Conservation (phyloP, 2,329 filamentous ascomycete genomes). For the Claviceps paspali region DNA sequence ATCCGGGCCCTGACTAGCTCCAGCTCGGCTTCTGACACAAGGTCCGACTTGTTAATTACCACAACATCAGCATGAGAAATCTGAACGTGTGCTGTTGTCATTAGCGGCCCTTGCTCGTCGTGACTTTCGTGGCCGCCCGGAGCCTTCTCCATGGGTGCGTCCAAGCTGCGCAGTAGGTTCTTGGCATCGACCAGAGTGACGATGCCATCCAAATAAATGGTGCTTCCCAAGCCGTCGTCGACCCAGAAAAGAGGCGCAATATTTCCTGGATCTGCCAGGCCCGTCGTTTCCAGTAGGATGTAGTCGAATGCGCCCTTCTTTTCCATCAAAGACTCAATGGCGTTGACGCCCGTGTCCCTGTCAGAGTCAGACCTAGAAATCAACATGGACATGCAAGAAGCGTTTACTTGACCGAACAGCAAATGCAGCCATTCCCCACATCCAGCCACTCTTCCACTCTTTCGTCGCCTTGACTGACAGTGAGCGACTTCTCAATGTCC, state of each 20-base stretch:
- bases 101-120: constrained; percentile 45
- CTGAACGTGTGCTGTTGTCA: constrained; percentile 89
- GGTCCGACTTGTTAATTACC: constrained; percentile 83
- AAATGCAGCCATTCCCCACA: constrained; percentile 91
- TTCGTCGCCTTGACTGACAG: constrained; percentile 69
- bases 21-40: constrained; percentile 58
- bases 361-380: neutral
- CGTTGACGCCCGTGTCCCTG: constrained; percentile 81
- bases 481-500: constrained; percentile 92
- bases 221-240: constrained; percentile 86
- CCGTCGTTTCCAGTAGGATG: constrained; percentile 91
- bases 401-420: constrained; percentile 80
- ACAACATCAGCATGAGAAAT: constrained; percentile 95
- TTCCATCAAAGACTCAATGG: constrained; percentile 91
- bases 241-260: constrained; percentile 96
- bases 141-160: constrained; percentile 48
- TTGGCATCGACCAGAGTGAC: constrained; percentile 92
- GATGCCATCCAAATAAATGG: constrained; percentile 92
- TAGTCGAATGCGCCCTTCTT: constrained; percentile 92
- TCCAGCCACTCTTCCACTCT: constrained; percentile 91
- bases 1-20: constrained; percentile 55
- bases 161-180: constrained; percentile 70
- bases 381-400: neutral
- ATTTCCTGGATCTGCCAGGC: constrained; percentile 87
- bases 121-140: constrained; percentile 35